Conservation (phyloP, 1,139 yeast genomes). For the Debaryomyces sp. region DNA sequence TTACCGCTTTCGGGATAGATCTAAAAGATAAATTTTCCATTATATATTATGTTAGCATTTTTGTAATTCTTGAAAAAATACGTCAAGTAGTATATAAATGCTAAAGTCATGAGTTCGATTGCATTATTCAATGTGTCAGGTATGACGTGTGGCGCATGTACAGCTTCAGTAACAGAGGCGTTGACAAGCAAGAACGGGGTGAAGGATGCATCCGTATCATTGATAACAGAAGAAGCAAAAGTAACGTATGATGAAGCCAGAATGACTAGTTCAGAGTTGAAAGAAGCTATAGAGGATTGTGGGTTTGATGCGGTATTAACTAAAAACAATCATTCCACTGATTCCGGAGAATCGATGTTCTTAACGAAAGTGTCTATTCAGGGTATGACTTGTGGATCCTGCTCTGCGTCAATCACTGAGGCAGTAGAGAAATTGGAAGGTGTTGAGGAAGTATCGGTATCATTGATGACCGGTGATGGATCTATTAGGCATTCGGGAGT, state of each 20-base stretch:
- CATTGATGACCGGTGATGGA: conserved; percentile 40
- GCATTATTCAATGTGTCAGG: conserved; percentile 24
- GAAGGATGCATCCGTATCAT: conserved; percentile 30
- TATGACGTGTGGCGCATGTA: conserved; percentile 46
- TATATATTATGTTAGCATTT: background rate
- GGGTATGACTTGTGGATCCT: conserved; percentile 49
- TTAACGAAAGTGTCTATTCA: conserved; percentile 14
- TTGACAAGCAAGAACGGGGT: conserved; percentile 27
- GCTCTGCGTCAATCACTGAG: conserved; percentile 40
- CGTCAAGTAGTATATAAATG: background rate
- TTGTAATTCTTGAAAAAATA: background rate
- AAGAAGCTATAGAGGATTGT: conserved; percentile 31
- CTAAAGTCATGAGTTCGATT: conserved; percentile 10
- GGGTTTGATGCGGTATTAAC: conserved; percentile 35
- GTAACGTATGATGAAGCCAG: conserved; percentile 19
- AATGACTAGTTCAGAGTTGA: conserved; percentile 16
- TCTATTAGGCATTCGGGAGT: conserved; percentile 18
- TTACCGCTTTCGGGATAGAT: conserved; percentile 10
- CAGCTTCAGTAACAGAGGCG: conserved; percentile 32
- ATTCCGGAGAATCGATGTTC: background rate
- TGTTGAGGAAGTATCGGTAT: conserved; percentile 31
- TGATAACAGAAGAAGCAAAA: conserved; percentile 41
- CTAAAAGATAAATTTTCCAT: conserved; percentile 11
- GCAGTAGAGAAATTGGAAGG: conserved; percentile 27
- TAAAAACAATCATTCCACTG: background rate